A percentile compares a stretch with the other conserved stretches of the same genome.
Evolutionary conservation across 345 rosid species (phyloP).

Genomic region (Eucalyptus tenuipes): DNA sequence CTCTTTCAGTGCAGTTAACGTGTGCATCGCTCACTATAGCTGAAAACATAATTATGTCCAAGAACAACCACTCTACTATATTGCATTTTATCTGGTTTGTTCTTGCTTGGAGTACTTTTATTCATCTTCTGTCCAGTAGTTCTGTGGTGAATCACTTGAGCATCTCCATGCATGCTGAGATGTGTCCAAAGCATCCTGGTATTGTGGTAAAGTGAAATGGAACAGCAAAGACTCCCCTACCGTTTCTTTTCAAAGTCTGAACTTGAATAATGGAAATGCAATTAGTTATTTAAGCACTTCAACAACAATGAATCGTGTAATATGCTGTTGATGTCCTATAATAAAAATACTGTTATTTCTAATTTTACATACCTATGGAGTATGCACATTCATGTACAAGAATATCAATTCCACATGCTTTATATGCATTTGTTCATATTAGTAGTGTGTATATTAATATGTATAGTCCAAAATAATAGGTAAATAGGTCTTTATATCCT

Average conservation of each 20-base stretch:
- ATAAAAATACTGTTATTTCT: neutral
- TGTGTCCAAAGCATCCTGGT: neutral
- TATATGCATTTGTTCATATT: neutral
- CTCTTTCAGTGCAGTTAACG: neutral
- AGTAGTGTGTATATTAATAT: neutral
- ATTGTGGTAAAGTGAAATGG: neutral
- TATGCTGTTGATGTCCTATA: neutral
- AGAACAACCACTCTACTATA: neutral
- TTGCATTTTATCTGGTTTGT: neutral
- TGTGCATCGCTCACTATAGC: neutral
- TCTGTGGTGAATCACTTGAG: neutral
- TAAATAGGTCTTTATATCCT: neutral
- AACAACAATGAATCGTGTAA: neutral
- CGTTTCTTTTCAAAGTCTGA: neutral
- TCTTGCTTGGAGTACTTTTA: neutral
- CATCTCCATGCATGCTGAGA: neutral
- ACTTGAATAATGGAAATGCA: neutral
- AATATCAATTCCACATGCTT: neutral
- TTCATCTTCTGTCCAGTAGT: neutral
- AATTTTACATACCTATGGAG: neutral
- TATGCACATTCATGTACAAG: neutral
- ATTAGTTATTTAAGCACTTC: neutral
- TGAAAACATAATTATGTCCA: neutral
- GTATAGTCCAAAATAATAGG: neutral
- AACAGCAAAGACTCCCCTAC: neutral